phyloP scores from a whole-genome alignment of 345 rosid species.

The Salix purpurea region DNA sequence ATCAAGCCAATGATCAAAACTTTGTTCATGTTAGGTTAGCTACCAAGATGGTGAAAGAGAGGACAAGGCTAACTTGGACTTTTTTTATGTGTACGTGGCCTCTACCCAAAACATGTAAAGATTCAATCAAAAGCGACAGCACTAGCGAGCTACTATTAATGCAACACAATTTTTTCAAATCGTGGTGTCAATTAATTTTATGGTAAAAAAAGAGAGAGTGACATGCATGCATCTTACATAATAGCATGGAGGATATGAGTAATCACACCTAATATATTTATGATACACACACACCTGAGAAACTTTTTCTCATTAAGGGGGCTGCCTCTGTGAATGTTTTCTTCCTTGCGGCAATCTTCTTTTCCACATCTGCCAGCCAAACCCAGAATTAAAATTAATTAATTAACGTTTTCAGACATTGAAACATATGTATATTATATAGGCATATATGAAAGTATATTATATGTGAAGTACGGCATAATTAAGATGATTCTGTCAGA shows the following conservation, averaged over 20 bases:
- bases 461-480: background rate
- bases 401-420: background rate
- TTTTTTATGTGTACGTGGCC: slow-evolving; percentile 14
- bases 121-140: slow-evolving; percentile 1
- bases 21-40: slow-evolving; percentile 47
- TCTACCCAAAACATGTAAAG: background rate
- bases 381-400: background rate
- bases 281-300: slow-evolving; percentile 50
- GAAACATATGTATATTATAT: background rate
- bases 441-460: background rate
- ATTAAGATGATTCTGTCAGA: background rate
- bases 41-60: slow-evolving; percentile 29
- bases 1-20: slow-evolving; percentile 13
- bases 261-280: background rate
- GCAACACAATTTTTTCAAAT: background rate
- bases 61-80: slow-evolving; percentile 17
- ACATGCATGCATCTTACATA: background rate
- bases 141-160: background rate
- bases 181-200: background rate
- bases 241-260: background rate
- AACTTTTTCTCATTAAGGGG: slow-evolving; percentile 49
- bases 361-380: slow-evolving; percentile 43
- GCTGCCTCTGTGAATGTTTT: slow-evolving; percentile 45
- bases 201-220: background rate
- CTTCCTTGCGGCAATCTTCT: slow-evolving; percentile 32